Conservation (phyloP, 2,329 filamentous ascomycete genomes). For the Cercospora zeina region DNA sequence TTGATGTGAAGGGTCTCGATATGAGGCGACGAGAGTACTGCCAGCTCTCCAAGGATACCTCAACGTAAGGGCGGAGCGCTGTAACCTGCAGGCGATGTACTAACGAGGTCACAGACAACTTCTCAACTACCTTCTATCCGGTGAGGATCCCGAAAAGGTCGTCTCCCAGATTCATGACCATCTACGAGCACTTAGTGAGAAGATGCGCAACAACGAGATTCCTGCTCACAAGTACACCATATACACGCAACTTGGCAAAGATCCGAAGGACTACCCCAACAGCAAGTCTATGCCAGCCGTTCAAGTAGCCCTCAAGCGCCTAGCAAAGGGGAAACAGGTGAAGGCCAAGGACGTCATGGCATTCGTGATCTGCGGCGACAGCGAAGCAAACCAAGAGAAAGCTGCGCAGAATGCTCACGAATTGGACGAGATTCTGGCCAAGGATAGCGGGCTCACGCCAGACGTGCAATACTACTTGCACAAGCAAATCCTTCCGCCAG, state of each 20-base stretch:
- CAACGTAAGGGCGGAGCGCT: constrained; percentile 51
- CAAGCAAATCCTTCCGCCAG: constrained; percentile 97
- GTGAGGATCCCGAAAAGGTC: constrained; percentile 84
- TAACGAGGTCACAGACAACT: constrained; percentile 58
- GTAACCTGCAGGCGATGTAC: background rate
- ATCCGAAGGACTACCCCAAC: constrained; percentile 90
- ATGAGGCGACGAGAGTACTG: constrained; percentile 99
- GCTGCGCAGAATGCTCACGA: constrained; percentile 88
- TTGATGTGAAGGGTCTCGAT: constrained; percentile 97
- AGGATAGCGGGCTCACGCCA: constrained; percentile 71
- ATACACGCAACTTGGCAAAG: constrained; percentile 94
- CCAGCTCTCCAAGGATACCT: constrained; percentile 90
- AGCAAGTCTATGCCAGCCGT: constrained; percentile 94
- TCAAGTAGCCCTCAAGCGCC: constrained; percentile 86
- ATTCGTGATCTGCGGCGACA: constrained; percentile 81
- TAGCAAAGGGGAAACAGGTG: constrained; percentile 81
- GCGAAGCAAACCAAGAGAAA: constrained; percentile 63
- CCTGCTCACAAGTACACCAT: constrained; percentile 91
- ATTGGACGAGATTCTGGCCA: constrained; percentile 78
- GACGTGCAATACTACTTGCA: constrained; percentile 98
- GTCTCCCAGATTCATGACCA: constrained; percentile 92
- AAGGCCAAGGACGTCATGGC: constrained; percentile 95
- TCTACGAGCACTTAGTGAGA: constrained; percentile 75
- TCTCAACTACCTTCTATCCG: constrained; percentile 91
- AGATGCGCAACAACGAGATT: constrained; percentile 79